Evolutionary conservation across 2,329 filamentous ascomycete species (phyloP), one percentile per base, ranked within the genome.

Genomic region (Xylaria arbuscula): DNA sequence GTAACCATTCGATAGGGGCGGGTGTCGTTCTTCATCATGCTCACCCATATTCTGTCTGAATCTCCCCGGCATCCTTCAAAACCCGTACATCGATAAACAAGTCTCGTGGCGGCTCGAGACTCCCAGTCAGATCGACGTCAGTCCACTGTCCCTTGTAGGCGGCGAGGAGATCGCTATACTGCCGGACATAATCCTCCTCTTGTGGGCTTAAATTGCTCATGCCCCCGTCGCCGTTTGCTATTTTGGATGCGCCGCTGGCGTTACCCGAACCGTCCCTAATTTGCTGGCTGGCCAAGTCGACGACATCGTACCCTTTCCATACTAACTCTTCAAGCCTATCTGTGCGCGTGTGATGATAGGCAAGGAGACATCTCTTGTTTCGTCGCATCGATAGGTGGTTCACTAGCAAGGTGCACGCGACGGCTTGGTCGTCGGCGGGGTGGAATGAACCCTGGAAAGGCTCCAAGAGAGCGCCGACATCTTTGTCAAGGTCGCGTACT

Each of bases 121-220:
- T 96, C 38, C 96, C 96, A 2, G 96, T 98, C 63, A 99, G 84
- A 80, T 99, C 96, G 73, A 99, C 92, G 78, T 99, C 96, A 22
- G 95, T 98, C 95, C 95, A 99, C 76, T 97, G 94, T 0, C 96
- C 96, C 80, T 99, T 99, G 81, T 97, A 98, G 1, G 94, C 93
- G n/a, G 95, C 93, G 64, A 99, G 83, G 72, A 99, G 84, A 76
- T 99, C 94, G 72, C 92, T 91, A 78, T 98, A 99, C 76, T 94
- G 91, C 68, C 95, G 87, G 66, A 97, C 92, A 77, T 98, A 99
- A 75, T 98, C 96, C 80, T 98, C 94, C 80, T 99, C 96, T 78
- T 98, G 95, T 0, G 96, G 94, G 75, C 94, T 97, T 67, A 98
- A 83, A 76, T 92, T 95, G 83, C 91, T 95, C 67, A 89, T 89